Evolutionary conservation across 1,284 basidiomycete genomes (phyloP), one percentile per base, ranked within the genome.

Genomic region (Malassezia japonica): DNA sequence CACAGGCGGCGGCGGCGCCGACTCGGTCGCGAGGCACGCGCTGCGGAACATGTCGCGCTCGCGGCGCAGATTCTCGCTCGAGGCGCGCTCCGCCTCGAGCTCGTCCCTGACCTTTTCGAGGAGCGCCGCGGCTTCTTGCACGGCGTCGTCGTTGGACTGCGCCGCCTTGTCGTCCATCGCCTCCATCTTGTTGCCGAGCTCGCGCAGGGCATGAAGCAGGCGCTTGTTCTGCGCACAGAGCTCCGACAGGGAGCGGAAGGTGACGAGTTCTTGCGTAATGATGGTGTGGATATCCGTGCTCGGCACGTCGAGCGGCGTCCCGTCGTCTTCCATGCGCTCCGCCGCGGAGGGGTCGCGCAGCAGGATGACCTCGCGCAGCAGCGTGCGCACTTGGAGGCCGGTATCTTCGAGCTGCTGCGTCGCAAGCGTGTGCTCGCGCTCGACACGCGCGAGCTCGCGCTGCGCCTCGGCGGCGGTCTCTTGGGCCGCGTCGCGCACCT

Each of bases 161-260:
- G 78, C 67, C 24, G 64, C 65, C 52, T 21, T 16, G 62, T 53
- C 18, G 49, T 75, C 75, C 33, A 66, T 64, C 28, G 64, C 60
- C 56, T 76, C 76, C 64, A 75, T 70, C 35, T 58, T 57, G 13
- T 55, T 54, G 10, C 66, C 68, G 4, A 72, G 58, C 55, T 87
- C 85, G 20, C 91, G 80, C 7, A 85, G 83, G 55, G 94, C 82
- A 67, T 81, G 83, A 27, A 98, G 77, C 8, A 96, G 77, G 61
- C 85, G 85, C 74, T 85, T 83, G 72, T 98, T 98, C 76, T 94
- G 89, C 42, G 83, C 80, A 65, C 94, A 88, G 24, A 99, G 76
- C 18, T 81, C 79, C 10, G 81, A 79, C 41, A 96, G 81, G 1
- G 83, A 85, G 39, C 79, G 79, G 82, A 91, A 98, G 23, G 88